Percentiles rank a stretch among this genome's conserved stretches.
phyloP scores from a whole-genome alignment of 169 alveolate species.

The Miamiensis avidus region DNA sequence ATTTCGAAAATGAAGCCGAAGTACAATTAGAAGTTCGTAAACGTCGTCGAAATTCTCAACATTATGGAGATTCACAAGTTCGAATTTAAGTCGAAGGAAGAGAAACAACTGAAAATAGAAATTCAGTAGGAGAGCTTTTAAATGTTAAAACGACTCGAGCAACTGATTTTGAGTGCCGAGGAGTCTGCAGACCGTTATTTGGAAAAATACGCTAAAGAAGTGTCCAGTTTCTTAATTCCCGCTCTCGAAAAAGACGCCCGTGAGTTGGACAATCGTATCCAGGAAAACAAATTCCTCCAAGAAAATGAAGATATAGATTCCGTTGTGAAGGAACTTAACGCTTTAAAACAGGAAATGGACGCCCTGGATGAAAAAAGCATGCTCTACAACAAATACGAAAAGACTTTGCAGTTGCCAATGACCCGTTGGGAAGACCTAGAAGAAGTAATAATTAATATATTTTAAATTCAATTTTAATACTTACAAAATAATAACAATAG shows the following conservation, averaged over 20 bases:
- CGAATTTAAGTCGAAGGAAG: slow-evolving; percentile 60
- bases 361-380: slow-evolving; percentile 52
- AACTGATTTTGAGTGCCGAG: slow-evolving; percentile 57
- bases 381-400: slow-evolving; percentile 60
- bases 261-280: slow-evolving; percentile 37
- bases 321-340: slow-evolving; percentile 58
- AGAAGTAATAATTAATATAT: slow-evolving; percentile 29
- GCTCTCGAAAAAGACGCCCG: slow-evolving; percentile 50
- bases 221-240: slow-evolving; percentile 62
- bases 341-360: slow-evolving; percentile 47
- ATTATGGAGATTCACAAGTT: slow-evolving; percentile 52
- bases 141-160: slow-evolving; percentile 46
- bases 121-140: neutral
- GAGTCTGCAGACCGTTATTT: slow-evolving; percentile 59
- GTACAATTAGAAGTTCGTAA: slow-evolving; percentile 48
- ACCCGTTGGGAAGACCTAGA: slow-evolving; percentile 55
- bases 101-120: slow-evolving; percentile 37
- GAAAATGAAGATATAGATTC: slow-evolving; percentile 47
- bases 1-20: slow-evolving; percentile 50
- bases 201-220: slow-evolving; percentile 67
- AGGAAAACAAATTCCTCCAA: slow-evolving; percentile 58
- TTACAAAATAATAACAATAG: neutral
- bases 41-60: slow-evolving; percentile 53
- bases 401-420: slow-evolving; percentile 55
- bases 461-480: slow-evolving; percentile 21